These are phyloP conservation scores for Suillus americanus DNA, from an alignment of 768 basidiomycete genomes.

Conservation along the genomic window DNA sequence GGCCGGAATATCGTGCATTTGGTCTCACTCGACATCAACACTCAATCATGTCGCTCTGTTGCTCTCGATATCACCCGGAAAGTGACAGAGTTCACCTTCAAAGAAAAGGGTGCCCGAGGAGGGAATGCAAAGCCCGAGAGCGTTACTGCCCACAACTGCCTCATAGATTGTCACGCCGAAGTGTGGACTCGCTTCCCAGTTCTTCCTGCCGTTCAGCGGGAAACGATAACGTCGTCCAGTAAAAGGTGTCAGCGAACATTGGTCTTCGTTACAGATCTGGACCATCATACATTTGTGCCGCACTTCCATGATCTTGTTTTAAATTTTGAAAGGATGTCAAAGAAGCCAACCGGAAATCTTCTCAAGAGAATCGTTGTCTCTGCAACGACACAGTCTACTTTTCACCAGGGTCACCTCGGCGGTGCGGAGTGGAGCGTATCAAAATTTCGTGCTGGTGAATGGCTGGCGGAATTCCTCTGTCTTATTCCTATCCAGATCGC, in stretches of 20 bases:
- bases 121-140: constrained; percentile 13
- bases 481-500: constrained; percentile 67
- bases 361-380: constrained; percentile 39
- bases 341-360: constrained; percentile 50
- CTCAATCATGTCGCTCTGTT: constrained; percentile 38
- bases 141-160: constrained; percentile 43
- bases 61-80: constrained; percentile 54
- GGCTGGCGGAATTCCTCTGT: constrained; percentile 60
- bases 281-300: constrained; percentile 33
- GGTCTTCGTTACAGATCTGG: constrained; percentile 42
- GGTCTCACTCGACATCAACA: constrained; percentile 36
- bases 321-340: constrained; percentile 48
- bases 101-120: constrained; percentile 35
- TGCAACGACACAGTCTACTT: constrained; percentile 28
- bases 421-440: constrained; percentile 33
- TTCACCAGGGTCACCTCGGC: constrained; percentile 19
- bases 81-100: constrained; percentile 56
- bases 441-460: constrained; percentile 50
- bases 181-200: constrained; percentile 66
- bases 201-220: constrained; percentile 47
- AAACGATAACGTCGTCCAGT: constrained; percentile 38
- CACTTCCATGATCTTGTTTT: constrained; percentile 48
- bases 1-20: constrained; percentile 43
- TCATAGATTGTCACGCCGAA: constrained; percentile 55
- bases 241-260: constrained; percentile 36